phyloP scores from a whole-genome alignment of 139 green algal species.

The Monoraphidium neglectum region DNA sequence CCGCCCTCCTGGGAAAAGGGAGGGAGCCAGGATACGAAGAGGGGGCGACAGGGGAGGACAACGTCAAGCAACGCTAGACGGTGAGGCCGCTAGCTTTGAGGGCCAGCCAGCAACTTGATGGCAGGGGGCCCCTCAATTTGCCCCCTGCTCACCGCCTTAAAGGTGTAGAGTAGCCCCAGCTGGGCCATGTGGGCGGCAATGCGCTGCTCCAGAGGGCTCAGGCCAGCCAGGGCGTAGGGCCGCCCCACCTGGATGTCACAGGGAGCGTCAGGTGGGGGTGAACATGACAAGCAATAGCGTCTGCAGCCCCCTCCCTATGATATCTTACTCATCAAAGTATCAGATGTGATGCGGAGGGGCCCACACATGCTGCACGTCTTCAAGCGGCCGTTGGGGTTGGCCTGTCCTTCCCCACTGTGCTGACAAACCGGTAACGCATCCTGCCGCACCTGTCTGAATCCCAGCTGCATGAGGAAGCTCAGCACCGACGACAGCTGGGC shows the following conservation, averaged over 20 bases:
- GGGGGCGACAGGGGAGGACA: not conserved
- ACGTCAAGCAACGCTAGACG: too few species aligned
- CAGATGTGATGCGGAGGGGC: too few species aligned
- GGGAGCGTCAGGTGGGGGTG: not conserved
- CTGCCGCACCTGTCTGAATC: slow-evolving; percentile 56
- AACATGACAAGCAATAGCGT: too few species aligned
- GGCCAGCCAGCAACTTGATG: not conserved
- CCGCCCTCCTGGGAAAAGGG: slow-evolving; percentile 11
- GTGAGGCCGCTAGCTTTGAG: too few species aligned
- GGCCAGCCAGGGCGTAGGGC: slow-evolving; percentile 40
- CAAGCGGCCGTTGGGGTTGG: too few species aligned
- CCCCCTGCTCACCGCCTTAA: slow-evolving; percentile 26
- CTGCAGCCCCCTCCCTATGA: too few species aligned
- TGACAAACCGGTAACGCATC: too few species aligned
- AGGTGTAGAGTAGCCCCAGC: slow-evolving; percentile 75
- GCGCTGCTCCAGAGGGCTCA: slow-evolving; percentile 40
- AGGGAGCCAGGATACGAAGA: not conserved
- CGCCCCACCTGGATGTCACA: slow-evolving; percentile 12
- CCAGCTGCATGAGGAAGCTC: slow-evolving; percentile 88
- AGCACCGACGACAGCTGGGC: slow-evolving; percentile 53
- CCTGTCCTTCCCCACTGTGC: not conserved
- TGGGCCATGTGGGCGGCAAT: slow-evolving; percentile 79
- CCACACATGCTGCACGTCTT: too few species aligned
- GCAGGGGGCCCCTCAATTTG: not conserved
- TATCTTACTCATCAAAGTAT: too few species aligned